These are phyloP conservation scores for Blastocladiella britannica DNA, from an alignment of 192 early-diverging fungal species.

Conservation along the genomic window DNA sequence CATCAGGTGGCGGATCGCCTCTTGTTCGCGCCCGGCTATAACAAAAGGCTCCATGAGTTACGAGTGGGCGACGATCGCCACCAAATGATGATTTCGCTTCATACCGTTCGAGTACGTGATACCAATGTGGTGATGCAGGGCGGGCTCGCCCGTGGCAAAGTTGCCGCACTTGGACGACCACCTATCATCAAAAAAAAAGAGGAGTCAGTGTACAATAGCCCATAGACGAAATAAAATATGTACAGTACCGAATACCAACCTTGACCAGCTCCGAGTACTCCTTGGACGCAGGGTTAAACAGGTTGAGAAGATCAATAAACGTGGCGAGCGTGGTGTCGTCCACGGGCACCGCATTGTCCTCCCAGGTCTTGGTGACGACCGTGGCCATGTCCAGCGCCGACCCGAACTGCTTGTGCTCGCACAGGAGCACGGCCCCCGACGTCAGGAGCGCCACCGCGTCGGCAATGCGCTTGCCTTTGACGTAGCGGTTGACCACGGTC, in stretches of 20 bases:
- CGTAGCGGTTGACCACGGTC: conserved; percentile 66
- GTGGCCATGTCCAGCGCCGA: conserved; percentile 61
- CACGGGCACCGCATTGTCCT: conserved; percentile 40
- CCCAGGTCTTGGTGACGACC: conserved; percentile 66
- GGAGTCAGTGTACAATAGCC: conserved; percentile 1
- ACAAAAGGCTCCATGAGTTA: no score
- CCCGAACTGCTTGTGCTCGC: conserved; percentile 58
- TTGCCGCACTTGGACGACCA: conserved; percentile 39
- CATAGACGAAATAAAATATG: neutral
- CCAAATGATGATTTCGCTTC: no score
- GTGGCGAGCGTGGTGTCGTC: conserved; percentile 31
- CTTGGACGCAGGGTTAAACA: conserved; percentile 27
- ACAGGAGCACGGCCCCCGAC: conserved; percentile 53
- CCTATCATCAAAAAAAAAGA: conserved; percentile 11
- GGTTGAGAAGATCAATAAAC: conserved; percentile 39
- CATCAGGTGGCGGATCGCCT: neutral
- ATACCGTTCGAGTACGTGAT: conserved; percentile 43
- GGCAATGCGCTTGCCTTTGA: conserved; percentile 65
- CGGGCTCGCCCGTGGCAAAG: conserved; percentile 38
- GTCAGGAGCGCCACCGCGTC: conserved; percentile 59
- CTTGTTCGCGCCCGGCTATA: no score
- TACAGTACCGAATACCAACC: conserved; percentile 23
- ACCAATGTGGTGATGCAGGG: conserved; percentile 52
- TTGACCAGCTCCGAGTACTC: conserved; percentile 29
- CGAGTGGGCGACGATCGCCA: no score